phyloP scores from a whole-genome alignment of 2,329 filamentous ascomycete species.

The Chaetomium sp. region DNA sequence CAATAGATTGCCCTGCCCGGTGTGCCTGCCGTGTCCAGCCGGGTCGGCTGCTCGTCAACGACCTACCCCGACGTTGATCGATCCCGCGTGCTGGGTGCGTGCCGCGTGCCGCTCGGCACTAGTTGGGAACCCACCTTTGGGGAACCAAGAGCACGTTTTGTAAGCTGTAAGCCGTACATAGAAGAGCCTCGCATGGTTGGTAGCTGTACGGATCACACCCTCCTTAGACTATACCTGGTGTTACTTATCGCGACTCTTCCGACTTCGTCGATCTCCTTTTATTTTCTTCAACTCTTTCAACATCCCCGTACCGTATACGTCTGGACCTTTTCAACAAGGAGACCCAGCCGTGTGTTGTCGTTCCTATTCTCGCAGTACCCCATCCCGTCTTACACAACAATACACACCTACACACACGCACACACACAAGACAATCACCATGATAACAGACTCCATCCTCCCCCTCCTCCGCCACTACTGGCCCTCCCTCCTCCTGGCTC shows the following conservation, averaged over 20 bases:
- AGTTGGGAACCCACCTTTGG: slow-evolving; percentile 10
- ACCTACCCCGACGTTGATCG: slow-evolving; percentile 12
- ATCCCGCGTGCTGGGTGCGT: too few species aligned
- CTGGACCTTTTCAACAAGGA: slow-evolving; percentile 19
- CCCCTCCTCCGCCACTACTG: slow-evolving; percentile 37
- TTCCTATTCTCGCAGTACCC: too few species aligned
- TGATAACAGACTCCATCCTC: slow-evolving; percentile 32
- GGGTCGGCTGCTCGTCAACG: slow-evolving; percentile 6
- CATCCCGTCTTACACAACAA: too few species aligned
- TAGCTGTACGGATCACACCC: slow-evolving; percentile 5
- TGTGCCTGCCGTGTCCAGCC: not conserved
- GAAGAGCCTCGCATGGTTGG: slow-evolving; percentile 9
- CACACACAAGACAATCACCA: slow-evolving; percentile 13
- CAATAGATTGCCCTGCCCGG: slow-evolving; percentile 11
- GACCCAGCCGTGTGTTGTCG: not conserved
- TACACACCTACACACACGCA: slow-evolving; percentile 15
- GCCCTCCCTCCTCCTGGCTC: slow-evolving; percentile 30
- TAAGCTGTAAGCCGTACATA: not conserved
- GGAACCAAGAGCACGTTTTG: not conserved
- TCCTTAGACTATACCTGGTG: not conserved
- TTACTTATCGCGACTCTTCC: too few species aligned
- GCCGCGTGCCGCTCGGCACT: slow-evolving; percentile 15
- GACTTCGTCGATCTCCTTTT: too few species aligned
- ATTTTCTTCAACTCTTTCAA: slow-evolving; percentile 5
- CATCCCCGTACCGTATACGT: slow-evolving; percentile 6